Evolutionary conservation across 371 early-diverging fungal species (phyloP), one percentile per base, ranked within the genome.

Genomic region (Saksenaea oblongispora): DNA sequence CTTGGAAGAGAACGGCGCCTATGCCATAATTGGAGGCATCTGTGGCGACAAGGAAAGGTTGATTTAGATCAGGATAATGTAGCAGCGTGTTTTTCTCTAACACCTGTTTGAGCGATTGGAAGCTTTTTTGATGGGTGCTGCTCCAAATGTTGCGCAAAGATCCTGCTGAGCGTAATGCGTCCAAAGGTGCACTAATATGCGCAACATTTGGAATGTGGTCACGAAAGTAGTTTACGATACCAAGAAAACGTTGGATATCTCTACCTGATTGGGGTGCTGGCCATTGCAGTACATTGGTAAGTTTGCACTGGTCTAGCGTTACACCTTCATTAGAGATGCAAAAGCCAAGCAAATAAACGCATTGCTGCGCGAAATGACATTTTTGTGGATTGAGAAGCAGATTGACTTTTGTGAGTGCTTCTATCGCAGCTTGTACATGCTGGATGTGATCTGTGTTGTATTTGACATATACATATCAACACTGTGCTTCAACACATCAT

Each of bases 1-100:
- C 63, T 59, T 75, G 75, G 35, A 36, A 69, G 9, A 84, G 42
- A 0, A 64, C 69, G 18, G 71, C 72, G n/a, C 75, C 78, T 26
- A 77, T 75, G 8, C 74, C 79, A 5, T 53, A 39, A 27, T 76
- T 66, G 2, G 78, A 80, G 0, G 82, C 76, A 61, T 85, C 80
- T 0, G 76, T 76, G 7, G 73, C 76, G 0, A 82, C 54, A 24
- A 62, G 60, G 37, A 80, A 77, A 3, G 67, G 70, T 0, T 61
- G 28, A 1, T 13, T 37, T 8, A 72, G 61, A n/a, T 82, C 70
- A 1, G 80, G 76, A n/a, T 47, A 62, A 18, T 35, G 24, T n/a
- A 71, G 26, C 3, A 59, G 35, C n/a, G 69, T 44, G 36, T 34
- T 54, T 54, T 39, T 15, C 0, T 18, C 3, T 1, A 68, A 31